Conservation (phyloP, 2,329 filamentous ascomycete genomes). For the Laburnicola sp. region DNA sequence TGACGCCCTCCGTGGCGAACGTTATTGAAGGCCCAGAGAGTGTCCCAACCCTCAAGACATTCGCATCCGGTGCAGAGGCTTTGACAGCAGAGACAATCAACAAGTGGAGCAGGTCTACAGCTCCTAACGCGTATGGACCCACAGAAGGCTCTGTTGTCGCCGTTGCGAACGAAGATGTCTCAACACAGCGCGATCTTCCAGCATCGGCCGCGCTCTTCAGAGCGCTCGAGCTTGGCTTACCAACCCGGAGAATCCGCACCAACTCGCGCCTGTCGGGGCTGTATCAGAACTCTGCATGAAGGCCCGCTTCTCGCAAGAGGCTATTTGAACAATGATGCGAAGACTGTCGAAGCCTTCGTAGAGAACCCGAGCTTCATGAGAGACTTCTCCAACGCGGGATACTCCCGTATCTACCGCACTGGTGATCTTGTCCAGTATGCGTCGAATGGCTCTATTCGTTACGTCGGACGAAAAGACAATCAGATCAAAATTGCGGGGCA, state of each 20-base stretch:
- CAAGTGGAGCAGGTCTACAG: slow-evolving; percentile 30
- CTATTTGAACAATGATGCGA: slow-evolving; percentile 33
- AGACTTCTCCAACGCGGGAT: slow-evolving; percentile 8
- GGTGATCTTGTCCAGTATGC: slow-evolving; percentile 40
- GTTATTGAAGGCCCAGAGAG: slow-evolving; percentile 33
- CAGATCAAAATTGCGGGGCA: slow-evolving; percentile 43
- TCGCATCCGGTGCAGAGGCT: slow-evolving; percentile 34
- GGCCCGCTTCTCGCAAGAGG: slow-evolving; percentile 35
- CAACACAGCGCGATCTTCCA: slow-evolving; percentile 24
- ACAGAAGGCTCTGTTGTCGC: slow-evolving; percentile 35
- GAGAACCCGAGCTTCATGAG: slow-evolving; percentile 30
- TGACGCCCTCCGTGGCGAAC: slow-evolving; percentile 44
- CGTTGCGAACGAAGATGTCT: slow-evolving; percentile 30
- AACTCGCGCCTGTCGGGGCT: slow-evolving; percentile 36
- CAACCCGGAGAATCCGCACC: slow-evolving; percentile 27
- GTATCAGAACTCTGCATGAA: slow-evolving; percentile 40
- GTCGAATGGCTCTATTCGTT: slow-evolving; percentile 32
- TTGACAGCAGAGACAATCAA: slow-evolving; percentile 31
- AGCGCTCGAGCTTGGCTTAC: slow-evolving; percentile 36
- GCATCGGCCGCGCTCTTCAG: slow-evolving; percentile 29
- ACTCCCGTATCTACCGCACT: slow-evolving; percentile 35
- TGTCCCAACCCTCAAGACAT: slow-evolving; percentile 46
- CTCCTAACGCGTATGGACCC: slow-evolving; percentile 35
- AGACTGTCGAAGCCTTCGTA: slow-evolving; percentile 33
- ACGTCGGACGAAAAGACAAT: slow-evolving; percentile 38